These are phyloP conservation scores for Acer saccharum DNA, from an alignment of 345 rosid genomes.

Conservation along the genomic window DNA sequence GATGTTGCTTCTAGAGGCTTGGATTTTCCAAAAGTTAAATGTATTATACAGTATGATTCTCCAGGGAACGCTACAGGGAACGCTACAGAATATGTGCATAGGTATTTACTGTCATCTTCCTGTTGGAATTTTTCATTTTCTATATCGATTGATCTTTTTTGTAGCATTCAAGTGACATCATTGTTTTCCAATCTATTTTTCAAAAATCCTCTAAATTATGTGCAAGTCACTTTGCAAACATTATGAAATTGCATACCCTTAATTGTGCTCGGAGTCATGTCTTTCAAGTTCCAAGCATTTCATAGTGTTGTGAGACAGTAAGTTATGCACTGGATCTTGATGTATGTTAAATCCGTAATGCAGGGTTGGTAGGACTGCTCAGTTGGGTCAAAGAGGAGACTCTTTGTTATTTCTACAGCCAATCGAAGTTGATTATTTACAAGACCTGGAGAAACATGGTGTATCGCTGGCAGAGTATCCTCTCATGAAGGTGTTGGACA, in stretches of 20 bases:
- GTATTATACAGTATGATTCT: constrained; percentile 95
- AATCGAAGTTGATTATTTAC: constrained; percentile 73
- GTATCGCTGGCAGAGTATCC: constrained; percentile 77
- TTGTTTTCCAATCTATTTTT: background rate
- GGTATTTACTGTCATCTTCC: constrained; percentile 43
- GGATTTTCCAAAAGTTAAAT: constrained; percentile 91
- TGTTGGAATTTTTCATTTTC: constrained; percentile 11
- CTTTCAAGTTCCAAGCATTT: background rate
- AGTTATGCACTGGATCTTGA: constrained; percentile 4
- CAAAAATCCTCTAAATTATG: background rate
- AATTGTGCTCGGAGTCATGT: background rate
- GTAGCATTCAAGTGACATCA: background rate
- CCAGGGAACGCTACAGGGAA: too few relatives aligned
- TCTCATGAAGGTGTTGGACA: constrained; percentile 69
- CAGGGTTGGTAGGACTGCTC: constrained; percentile 98
- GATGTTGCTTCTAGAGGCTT: constrained; percentile 95
- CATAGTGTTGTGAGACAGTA: background rate
- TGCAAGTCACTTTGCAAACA: background rate
- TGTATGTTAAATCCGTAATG: constrained; percentile 28
- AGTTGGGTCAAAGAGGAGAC: constrained; percentile 91
- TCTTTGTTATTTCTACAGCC: constrained; percentile 88
- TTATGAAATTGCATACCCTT: background rate
- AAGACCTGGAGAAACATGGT: constrained; percentile 86
- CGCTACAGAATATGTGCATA: constrained; percentile 97
- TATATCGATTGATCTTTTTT: background rate